Evolutionary conservation across 176 grass and related monocot genomes (phyloP).

Genomic region (Urochloa ruziziensis): DNA sequence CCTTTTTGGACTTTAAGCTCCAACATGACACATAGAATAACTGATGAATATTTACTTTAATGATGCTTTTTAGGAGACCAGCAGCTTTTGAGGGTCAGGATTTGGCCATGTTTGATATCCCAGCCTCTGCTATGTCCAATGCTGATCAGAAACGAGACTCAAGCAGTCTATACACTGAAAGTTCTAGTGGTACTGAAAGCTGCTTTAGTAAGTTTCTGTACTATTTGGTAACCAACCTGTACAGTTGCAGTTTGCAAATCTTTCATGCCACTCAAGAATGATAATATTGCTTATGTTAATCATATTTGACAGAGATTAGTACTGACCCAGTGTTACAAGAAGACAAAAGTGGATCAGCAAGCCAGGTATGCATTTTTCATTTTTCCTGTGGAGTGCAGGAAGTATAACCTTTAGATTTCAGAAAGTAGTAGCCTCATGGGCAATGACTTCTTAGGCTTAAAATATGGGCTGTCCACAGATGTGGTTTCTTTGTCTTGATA

Average conservation of each 20-base stretch:
- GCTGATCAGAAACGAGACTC: slow-evolving; percentile 14
- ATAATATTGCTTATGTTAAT: slow-evolving; percentile 17
- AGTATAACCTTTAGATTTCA: neutral
- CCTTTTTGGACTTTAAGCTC: slow-evolving; percentile 10
- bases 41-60: neutral
- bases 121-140: slow-evolving; percentile 20
- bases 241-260: neutral
- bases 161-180: slow-evolving; percentile 21
- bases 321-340: neutral
- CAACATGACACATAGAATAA: slow-evolving; percentile 1
- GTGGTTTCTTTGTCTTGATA: neutral
- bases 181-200: slow-evolving; percentile 25
- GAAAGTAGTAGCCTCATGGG: neutral
- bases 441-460: neutral
- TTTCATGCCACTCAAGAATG: neutral
- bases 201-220: neutral
- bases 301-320: slow-evolving; percentile 24
- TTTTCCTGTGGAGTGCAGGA: neutral
- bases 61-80: slow-evolving; percentile 24
- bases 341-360: slow-evolving; percentile 2
- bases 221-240: neutral
- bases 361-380: slow-evolving; percentile 48
- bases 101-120: slow-evolving; percentile 8
- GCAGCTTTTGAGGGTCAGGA: slow-evolving; percentile 18
- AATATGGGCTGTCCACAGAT: neutral